Evolutionary conservation across 108 stramenopile species (phyloP).

Genomic region (Fragilariopsis cylindrus): DNA sequence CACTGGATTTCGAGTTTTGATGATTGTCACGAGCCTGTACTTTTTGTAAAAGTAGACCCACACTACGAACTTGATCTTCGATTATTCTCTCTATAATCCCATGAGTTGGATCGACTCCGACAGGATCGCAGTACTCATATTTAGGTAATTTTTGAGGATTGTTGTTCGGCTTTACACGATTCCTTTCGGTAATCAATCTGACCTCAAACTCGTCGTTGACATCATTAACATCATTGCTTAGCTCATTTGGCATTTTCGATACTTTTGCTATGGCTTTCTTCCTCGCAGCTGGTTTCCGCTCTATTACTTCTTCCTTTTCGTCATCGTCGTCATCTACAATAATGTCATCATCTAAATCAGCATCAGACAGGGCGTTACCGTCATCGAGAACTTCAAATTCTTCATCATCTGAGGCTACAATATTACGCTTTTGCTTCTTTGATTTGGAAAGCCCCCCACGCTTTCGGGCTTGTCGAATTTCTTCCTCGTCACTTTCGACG

Average conservation of each 20-base stretch:
- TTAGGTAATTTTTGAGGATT: conserved; percentile 6
- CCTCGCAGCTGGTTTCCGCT: conserved; percentile 7
- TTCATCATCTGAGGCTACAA: conserved; percentile 6
- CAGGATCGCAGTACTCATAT: conserved; percentile 62
- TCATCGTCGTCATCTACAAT: conserved; percentile 12
- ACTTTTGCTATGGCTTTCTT: conserved; percentile 4
- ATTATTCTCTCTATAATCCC: conserved; percentile 68
- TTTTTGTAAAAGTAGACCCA: conserved; percentile 42
- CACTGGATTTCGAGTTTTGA: neutral
- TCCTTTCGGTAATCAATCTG: conserved; percentile 21
- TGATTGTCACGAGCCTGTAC: conserved; percentile 21
- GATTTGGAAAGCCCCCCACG: neutral
- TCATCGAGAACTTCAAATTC: conserved; percentile 15
- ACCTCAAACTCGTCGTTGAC: conserved; percentile 1
- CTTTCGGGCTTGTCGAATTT: neutral
- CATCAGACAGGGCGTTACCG: conserved; percentile 11
- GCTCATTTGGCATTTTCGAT: neutral
- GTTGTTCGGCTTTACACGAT: conserved; percentile 30
- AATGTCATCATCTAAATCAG: conserved; percentile 5
- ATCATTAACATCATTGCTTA: neutral
- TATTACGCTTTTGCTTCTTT: neutral
- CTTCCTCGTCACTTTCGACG: conserved; percentile 15
- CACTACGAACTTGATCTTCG: conserved; percentile 56
- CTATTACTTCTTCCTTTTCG: conserved; percentile 1
- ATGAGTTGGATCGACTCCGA: conserved; percentile 78